Conservation (phyloP, 2,329 filamentous ascomycete species). For the Rhinocladiella mackenziei region DNA sequence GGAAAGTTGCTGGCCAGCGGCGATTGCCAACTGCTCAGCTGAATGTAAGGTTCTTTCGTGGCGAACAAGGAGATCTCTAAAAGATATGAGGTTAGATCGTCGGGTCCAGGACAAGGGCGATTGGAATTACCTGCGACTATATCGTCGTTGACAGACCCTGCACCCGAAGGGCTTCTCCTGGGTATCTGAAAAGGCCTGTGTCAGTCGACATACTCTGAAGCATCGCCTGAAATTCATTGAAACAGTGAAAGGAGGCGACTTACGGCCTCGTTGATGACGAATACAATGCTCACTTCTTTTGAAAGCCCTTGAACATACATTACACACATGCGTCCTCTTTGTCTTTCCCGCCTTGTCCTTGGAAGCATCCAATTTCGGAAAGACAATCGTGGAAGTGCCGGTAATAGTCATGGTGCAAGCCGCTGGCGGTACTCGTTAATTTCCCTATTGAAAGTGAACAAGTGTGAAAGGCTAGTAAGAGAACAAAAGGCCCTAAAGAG, state of each 20-base stretch:
- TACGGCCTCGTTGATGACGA: constrained; percentile 36
- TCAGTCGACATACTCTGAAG: no score
- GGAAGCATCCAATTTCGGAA: constrained; percentile 16
- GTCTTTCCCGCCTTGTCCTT: constrained; percentile 13
- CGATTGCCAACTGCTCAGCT: constrained; percentile 28
- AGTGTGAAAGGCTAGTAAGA: background rate
- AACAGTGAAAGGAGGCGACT: no score
- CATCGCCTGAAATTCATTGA: no score
- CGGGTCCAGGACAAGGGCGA: constrained; percentile 1
- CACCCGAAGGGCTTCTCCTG: constrained; percentile 36
- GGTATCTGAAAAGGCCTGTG: constrained; percentile 26
- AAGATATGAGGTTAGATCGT: constrained; percentile 10
- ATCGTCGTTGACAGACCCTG: constrained; percentile 34
- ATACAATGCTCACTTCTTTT: constrained; percentile 37
- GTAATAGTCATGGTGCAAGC: constrained; percentile 17
- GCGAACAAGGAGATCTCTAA: constrained; percentile 36
- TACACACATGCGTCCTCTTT: constrained; percentile 29
- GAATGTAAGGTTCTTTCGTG: constrained; percentile 36
- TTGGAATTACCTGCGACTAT: constrained; percentile 34
- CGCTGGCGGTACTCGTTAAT: no score
- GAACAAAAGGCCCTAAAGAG: no score
- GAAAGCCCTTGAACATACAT: constrained; percentile 33
- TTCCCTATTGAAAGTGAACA: background rate
- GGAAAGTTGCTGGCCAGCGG: constrained; percentile 11
- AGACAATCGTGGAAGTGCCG: constrained; percentile 18